Conservation (phyloP, 179 eudicot species). For the Beta lomatogona region DNA sequence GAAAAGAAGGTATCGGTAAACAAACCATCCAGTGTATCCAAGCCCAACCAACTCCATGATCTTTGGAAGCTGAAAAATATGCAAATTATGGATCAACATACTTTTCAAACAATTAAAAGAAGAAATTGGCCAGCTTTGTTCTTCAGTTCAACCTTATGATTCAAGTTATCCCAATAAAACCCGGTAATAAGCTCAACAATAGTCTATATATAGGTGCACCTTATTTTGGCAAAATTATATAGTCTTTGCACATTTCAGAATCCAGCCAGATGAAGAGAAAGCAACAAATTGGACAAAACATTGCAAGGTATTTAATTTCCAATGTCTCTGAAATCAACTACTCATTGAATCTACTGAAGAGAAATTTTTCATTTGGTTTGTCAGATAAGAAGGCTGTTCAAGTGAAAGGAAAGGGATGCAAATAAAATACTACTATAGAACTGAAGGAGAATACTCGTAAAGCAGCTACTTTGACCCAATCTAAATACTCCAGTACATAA, state of each 20-base stretch:
- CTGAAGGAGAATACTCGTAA: not conserved
- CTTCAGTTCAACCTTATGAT: not conserved
- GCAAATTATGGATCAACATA: conserved; percentile 15
- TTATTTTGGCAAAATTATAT: not conserved
- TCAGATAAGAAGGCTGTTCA: not conserved
- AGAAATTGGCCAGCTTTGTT: not conserved
- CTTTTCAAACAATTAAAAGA: not conserved
- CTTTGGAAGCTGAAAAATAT: conserved; percentile 77
- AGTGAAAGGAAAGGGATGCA: not conserved
- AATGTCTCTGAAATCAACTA: not conserved
- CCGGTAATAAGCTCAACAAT: not conserved
- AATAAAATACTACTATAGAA: too few relatives aligned
- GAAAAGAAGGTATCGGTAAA: conserved; percentile 97
- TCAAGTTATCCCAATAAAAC: not conserved
- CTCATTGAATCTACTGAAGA: not conserved
- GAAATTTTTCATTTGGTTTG: not conserved
- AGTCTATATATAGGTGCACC: not conserved
- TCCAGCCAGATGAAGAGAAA: not conserved
- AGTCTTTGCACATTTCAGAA: not conserved
- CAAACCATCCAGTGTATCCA: conserved; percentile 99
- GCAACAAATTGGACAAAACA: not conserved
- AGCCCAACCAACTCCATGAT: conserved; percentile 97
- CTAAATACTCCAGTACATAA: not conserved
- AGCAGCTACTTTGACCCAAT: not conserved
- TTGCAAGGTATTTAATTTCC: not conserved